These are phyloP conservation scores for Claviceps pazoutovae DNA, from an alignment of 2,329 filamentous ascomycete genomes.

Conservation along the genomic window DNA sequence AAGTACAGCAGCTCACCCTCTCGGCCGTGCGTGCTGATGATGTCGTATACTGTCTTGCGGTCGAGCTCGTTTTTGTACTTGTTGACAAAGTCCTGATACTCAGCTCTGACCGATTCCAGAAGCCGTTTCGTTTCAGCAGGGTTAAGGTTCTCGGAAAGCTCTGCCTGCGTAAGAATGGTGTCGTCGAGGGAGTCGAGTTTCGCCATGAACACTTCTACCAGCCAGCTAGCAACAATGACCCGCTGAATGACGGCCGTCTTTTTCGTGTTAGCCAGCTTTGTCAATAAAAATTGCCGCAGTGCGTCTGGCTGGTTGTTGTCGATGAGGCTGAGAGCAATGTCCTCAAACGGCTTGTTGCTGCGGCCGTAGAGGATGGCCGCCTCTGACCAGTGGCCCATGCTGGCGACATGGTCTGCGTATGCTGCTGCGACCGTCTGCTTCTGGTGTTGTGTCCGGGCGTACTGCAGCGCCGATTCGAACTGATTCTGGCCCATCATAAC, in stretches of 20 bases:
- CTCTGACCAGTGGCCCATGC: constrained; percentile 68
- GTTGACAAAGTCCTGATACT: constrained; percentile 78
- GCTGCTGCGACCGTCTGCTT: constrained; percentile 85
- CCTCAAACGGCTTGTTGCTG: constrained; percentile 93
- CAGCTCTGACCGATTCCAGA: constrained; percentile 54
- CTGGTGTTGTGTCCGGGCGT: constrained; percentile 66
- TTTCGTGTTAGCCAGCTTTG: constrained; percentile 70
- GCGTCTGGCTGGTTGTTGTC: constrained; percentile 85
- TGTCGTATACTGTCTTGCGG: constrained; percentile 82
- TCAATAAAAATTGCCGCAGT: constrained; percentile 73
- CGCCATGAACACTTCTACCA: constrained; percentile 93
- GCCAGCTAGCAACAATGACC: constrained; percentile 89
- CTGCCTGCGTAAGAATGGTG: constrained; percentile 77
- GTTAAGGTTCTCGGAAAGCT: constrained; percentile 59
- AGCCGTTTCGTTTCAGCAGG: constrained; percentile 58
- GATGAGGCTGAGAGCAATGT: constrained; percentile 83
- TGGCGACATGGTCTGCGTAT: constrained; percentile 76
- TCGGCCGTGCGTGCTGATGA: constrained; percentile 87
- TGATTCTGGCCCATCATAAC: constrained; percentile 78
- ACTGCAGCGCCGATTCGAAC: constrained; percentile 77
- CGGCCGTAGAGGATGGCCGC: constrained; percentile 84
- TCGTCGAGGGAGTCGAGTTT: constrained; percentile 92
- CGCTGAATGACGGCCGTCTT: constrained; percentile 82
- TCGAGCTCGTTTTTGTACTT: constrained; percentile 82
- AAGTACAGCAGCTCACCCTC: constrained; percentile 89